Evolutionary conservation across 2,329 filamentous ascomycete genomes (phyloP), one percentile per base, ranked within the genome.

Genomic region (Colletotrichum cuscutae): DNA sequence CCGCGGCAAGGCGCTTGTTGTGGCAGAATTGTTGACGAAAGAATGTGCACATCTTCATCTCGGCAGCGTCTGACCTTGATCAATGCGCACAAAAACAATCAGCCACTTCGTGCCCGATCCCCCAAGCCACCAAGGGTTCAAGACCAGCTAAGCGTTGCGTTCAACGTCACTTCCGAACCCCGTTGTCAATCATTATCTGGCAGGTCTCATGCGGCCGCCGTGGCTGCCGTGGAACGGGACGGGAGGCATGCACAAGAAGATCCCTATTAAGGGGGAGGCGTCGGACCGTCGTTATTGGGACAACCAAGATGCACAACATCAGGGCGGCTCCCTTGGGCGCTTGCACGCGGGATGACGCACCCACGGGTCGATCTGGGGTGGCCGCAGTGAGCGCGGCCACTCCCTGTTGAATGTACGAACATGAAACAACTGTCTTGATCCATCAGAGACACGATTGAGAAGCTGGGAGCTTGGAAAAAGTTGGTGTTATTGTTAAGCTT

Each of bases 31-130:
- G 5, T 57, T 71, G 71, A 67, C 68, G 70, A 66, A 72, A 65
- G 32, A 60, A 56, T 54, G 53, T 67, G 71, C 68, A 71, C 30
- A 72, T 73, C 68, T 54, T 37, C 71, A 72, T 73, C 32, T 73
- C 61, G 62, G 42, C 61, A 67, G 61, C 62, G 42, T 46, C 62
- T 58, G 71, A 46, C 37, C 37, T 52, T 22, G 65, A 72, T 72
- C 70, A 57, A 69, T 72, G 59, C 61, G 61, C 70, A 57, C 60
- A 60, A 49, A 30, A 64, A 12, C 15, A 60, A 70, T 49, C 42
- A 49, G 56, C 56, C 62, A 37, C 52, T 22, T 32, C 26, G 26
- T 49, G 26, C 26, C 32, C 46, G 49, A 63, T 37, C 65, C 58
- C 46, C 46, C 54, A 70, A 70, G 70, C 70, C 59, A 70, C 59